Conservation (phyloP, 2,329 filamentous ascomycete genomes). For the Aspergillus sp. region DNA sequence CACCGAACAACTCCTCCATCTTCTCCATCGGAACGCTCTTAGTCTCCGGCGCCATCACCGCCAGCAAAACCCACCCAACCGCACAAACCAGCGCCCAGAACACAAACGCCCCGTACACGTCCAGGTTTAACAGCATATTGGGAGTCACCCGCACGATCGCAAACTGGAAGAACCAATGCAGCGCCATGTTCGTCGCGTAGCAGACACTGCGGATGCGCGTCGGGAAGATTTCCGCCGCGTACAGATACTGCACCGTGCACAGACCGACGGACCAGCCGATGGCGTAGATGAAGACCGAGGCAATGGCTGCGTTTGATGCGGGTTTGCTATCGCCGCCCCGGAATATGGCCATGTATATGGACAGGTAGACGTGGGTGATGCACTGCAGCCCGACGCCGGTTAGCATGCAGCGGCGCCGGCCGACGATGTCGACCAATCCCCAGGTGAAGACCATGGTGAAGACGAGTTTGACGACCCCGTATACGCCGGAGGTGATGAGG, state of each 20-base stretch:
- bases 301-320: slow-evolving; percentile 55
- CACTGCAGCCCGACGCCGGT: slow-evolving; percentile 49
- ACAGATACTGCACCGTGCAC: slow-evolving; percentile 57
- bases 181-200: slow-evolving; percentile 54
- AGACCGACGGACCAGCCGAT: slow-evolving; percentile 58
- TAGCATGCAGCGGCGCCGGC: slow-evolving; percentile 52
- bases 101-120: slow-evolving; percentile 56
- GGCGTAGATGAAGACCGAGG: slow-evolving; percentile 57
- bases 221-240: slow-evolving; percentile 58
- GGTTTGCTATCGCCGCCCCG: slow-evolving; percentile 41
- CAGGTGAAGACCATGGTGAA: slow-evolving; percentile 59
- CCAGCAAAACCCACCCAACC: slow-evolving; percentile 48
- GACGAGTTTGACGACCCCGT: slow-evolving; percentile 57
- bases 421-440: slow-evolving; percentile 54
- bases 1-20: slow-evolving; percentile 53
- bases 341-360: slow-evolving; percentile 49
- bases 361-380: slow-evolving; percentile 55
- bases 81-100: slow-evolving; percentile 55
- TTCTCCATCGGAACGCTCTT: slow-evolving; percentile 54
- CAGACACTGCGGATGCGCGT: slow-evolving; percentile 54
- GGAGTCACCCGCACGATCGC: slow-evolving; percentile 58
- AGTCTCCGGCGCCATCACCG: slow-evolving; percentile 56
- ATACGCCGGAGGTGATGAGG: slow-evolving; percentile 55
- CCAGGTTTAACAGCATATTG: slow-evolving; percentile 53
- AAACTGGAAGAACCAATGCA: slow-evolving; percentile 61